Conservation (phyloP, 2,329 filamentous ascomycete genomes). For the Alternaria viburni region DNA sequence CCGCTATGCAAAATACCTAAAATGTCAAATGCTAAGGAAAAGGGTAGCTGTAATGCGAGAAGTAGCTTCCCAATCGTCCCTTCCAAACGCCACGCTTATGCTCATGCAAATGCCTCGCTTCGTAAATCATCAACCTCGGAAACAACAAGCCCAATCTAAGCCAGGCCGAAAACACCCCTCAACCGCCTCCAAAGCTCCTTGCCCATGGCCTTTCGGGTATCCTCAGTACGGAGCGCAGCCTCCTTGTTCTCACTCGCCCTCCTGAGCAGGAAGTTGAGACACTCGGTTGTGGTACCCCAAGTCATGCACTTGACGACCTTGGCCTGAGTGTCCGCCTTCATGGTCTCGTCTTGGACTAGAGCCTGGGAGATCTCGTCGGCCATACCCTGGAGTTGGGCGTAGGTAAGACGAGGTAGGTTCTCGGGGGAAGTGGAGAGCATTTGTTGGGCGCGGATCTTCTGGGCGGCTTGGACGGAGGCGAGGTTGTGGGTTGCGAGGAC, state of each 20-base stretch:
- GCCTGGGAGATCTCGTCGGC: slow-evolving; percentile 83
- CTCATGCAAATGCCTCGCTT: slow-evolving; percentile 1
- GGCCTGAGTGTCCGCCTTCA: slow-evolving; percentile 46
- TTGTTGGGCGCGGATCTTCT: slow-evolving; percentile 57
- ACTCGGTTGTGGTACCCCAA: slow-evolving; percentile 70
- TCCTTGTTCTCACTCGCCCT: slow-evolving; percentile 68
- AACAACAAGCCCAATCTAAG: not conserved
- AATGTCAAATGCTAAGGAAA: not conserved
- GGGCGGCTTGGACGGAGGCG: slow-evolving; percentile 66
- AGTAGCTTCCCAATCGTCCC: not conserved
- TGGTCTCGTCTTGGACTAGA: slow-evolving; percentile 55
- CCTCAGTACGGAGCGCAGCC: slow-evolving; percentile 62
- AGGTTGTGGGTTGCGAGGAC: slow-evolving; percentile 86
- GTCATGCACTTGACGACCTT: slow-evolving; percentile 63
- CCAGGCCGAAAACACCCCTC: slow-evolving; percentile 35
- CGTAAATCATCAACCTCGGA: not conserved
- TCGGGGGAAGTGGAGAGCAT: slow-evolving; percentile 37
- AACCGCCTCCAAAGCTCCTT: slow-evolving; percentile 55
- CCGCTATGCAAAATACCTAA: not conserved
- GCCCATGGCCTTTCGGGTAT: slow-evolving; percentile 59
- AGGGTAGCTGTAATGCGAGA: not conserved
- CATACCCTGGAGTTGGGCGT: slow-evolving; percentile 92
- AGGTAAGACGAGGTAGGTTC: slow-evolving; percentile 53
- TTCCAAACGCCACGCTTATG: not conserved
- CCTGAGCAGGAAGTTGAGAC: slow-evolving; percentile 74